Percentiles rank a stretch among this genome's conserved stretches.
Evolutionary conservation across 2,329 filamentous ascomycete genomes (phyloP).

Genomic region (Colletotrichum sp.): DNA sequence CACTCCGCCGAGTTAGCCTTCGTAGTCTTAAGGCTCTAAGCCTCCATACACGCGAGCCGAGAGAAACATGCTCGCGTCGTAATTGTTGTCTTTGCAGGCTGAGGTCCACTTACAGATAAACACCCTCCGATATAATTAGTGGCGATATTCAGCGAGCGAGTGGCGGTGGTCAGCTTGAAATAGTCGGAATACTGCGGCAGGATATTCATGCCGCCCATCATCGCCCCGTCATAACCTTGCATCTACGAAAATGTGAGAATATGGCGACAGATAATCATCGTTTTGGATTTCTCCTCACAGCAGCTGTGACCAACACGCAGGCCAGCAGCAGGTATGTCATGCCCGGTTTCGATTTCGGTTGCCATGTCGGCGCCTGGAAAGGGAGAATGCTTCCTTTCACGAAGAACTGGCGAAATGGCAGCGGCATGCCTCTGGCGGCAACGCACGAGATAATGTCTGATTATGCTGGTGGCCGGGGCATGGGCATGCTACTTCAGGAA

Average conservation of each 20-base stretch:
- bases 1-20: not conserved
- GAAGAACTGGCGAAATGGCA: not conserved
- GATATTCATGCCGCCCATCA: constrained; percentile 8
- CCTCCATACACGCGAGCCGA: not conserved
- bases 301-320: not conserved
- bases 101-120: not conserved
- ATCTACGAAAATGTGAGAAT: not conserved
- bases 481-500: not conserved
- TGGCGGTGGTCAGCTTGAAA: not conserved
- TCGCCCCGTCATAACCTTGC: not conserved
- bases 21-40: not conserved
- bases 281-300: not conserved
- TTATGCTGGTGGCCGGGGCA: not conserved
- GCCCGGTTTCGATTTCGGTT: not conserved
- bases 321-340: not conserved
- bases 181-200: not conserved
- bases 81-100: not conserved
- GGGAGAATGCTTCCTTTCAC: not conserved
- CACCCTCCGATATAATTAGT: not conserved
- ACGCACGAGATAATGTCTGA: not conserved
- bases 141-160: not conserved
- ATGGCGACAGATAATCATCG: not conserved
- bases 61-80: not conserved
- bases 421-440: not conserved
- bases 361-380: not conserved